A percentile compares a stretch with the other conserved stretches of the same genome.
Conservation (phyloP, 805 yeast species). For the Candida vaughaniae region DNA sequence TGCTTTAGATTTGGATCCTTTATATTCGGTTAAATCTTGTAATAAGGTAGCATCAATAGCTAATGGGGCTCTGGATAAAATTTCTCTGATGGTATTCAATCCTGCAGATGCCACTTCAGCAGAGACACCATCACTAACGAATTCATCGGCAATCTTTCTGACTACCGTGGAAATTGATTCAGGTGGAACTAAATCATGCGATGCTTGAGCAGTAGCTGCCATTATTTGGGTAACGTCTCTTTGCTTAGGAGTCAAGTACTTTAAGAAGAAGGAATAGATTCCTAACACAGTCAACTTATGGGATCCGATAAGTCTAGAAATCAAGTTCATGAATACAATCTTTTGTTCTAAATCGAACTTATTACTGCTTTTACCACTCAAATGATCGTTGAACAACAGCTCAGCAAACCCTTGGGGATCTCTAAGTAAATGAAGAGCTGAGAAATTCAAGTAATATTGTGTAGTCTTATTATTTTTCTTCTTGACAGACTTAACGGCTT, state of each 20-base stretch:
- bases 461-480: constrained; percentile 58
- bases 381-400: constrained; percentile 65
- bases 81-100: constrained; percentile 90
- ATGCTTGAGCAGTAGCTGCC: constrained; percentile 96
- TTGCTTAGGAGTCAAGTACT: constrained; percentile 92
- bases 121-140: constrained; percentile 97
- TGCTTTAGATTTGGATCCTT: constrained; percentile 89
- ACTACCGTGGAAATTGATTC: constrained; percentile 79
- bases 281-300: constrained; percentile 92
- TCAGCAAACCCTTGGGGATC: constrained; percentile 99
- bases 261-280: constrained; percentile 81
- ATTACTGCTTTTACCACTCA: constrained; percentile 66
- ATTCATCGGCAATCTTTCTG: constrained; percentile 93
- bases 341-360: constrained; percentile 84
- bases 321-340: constrained; percentile 80
- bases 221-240: constrained; percentile 89
- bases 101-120: constrained; percentile 99
- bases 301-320: constrained; percentile 88
- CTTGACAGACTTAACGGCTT: constrained; percentile 66
- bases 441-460: constrained; percentile 78
- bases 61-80: constrained; percentile 87
- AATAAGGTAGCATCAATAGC: constrained; percentile 86
- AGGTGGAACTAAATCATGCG: constrained; percentile 97
- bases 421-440: constrained; percentile 89
- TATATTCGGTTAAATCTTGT: constrained; percentile 87